Percentiles rank a stretch among this genome's conserved stretches.
These are phyloP conservation scores for Heliosperma pusillum DNA, from an alignment of 148 eudicot genomes.

Conservation along the genomic window DNA sequence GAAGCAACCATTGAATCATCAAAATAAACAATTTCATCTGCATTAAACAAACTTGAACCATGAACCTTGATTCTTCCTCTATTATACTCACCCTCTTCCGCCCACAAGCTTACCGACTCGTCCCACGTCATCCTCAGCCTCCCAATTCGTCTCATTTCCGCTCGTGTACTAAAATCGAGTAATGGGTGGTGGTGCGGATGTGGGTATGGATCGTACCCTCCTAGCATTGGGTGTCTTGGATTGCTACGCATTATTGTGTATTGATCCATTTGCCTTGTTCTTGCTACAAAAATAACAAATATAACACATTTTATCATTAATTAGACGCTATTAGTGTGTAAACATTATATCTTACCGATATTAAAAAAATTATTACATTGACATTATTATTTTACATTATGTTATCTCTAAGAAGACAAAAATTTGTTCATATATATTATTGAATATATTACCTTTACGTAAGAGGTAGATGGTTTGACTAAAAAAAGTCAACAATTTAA, in stretches of 20 bases:
- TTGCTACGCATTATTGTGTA: slow-evolving; percentile 27
- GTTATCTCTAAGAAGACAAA: too few relatives aligned
- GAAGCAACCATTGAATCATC: slow-evolving; percentile 83
- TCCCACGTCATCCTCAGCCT: slow-evolving; percentile 78
- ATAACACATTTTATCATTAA: too few relatives aligned
- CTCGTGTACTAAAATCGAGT: background rate
- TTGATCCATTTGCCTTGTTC: slow-evolving; percentile 42
- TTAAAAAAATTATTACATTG: too few relatives aligned
- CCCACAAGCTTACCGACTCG: slow-evolving; percentile 77
- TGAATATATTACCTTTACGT: too few relatives aligned
- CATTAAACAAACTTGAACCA: slow-evolving; percentile 53
- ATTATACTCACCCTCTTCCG: slow-evolving; percentile 63
- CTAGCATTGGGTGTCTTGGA: slow-evolving; percentile 30
- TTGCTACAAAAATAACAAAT: slow-evolving; percentile 25
- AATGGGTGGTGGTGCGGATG: slow-evolving; percentile 13
- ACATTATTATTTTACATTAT: too few relatives aligned
- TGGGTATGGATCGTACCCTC: slow-evolving; percentile 39
- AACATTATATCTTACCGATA: too few relatives aligned
- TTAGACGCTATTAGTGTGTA: too few relatives aligned
- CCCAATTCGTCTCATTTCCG: slow-evolving; percentile 56
- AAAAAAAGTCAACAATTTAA: too few relatives aligned
- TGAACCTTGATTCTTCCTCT: slow-evolving; percentile 57
- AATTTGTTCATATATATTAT: too few relatives aligned
- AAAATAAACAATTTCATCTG: slow-evolving; percentile 63
- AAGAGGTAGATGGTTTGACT: too few relatives aligned